Evolutionary conservation across 2,329 filamentous ascomycete species (phyloP), one percentile per base, ranked within the genome.

Genomic region (Ophiosphaerella narmari): DNA sequence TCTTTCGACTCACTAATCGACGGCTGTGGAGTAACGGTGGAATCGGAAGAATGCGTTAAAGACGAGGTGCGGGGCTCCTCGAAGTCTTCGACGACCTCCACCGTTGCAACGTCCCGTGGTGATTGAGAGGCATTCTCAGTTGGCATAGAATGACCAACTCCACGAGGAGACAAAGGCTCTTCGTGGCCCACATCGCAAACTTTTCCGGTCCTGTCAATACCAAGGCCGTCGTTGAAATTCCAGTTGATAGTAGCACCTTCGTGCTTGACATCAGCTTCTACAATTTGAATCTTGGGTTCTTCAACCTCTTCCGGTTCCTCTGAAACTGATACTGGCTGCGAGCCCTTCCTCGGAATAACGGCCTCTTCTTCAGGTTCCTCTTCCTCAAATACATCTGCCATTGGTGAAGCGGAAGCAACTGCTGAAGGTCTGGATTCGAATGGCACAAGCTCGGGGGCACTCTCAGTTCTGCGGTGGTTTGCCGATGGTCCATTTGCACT

Each of bases 351-450:
- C 18, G 55, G 49, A 6, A 50, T 43, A 23, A 46, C 44, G 58
- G 75, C 75, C 54, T 77, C 75, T 11, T 85, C 80, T 62, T 90
- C 87, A 12, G 68, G 68, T 56, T 91, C 89, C 24, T 92, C 89
- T 62, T 93, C 90, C 66, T 94, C 90, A 57, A 93, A 94, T 1
- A 94, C 90, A 67, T 93, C 90, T 0, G 87, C 89, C 89, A 94
- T 92, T 0, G 87, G 87, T 0, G 87, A 86, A 58, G 83, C 84
- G 68, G 85, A 88, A 34, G 81, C 82, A 43, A 86, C 57, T 40
- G 65, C 55, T 6, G 66, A 63, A 21, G 35, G 77, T 78, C 52
- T 76, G 14, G 66, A 75, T 48, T 92, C 89, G 62, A 93, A 93
- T 0, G 88, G 86, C 11, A 84, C 85, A 72, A 92, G 82, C 62